phyloP scores from a whole-genome alignment of 2,329 filamentous ascomycete genomes.

The Trichophyton mentagrophytes region DNA sequence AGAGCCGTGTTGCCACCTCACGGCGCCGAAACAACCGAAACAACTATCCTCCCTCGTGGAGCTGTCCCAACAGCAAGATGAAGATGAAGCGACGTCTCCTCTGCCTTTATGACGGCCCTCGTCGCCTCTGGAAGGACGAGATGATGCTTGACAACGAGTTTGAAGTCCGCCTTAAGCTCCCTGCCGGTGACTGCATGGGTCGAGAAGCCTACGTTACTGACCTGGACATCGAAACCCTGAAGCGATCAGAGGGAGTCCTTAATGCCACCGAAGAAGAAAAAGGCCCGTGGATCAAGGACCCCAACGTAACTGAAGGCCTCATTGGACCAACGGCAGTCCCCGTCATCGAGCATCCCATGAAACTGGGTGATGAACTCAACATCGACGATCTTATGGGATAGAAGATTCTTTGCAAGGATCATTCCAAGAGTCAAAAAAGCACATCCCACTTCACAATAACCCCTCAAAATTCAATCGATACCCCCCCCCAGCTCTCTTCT shows the following conservation, averaged over 20 bases:
- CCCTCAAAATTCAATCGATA: not conserved
- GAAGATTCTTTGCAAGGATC: constrained; percentile 1
- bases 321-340: constrained; percentile 13
- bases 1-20: constrained; percentile 49
- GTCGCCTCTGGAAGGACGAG: constrained; percentile 90
- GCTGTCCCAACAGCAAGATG: constrained; percentile 84
- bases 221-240: constrained; percentile 78
- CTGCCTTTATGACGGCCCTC: constrained; percentile 77
- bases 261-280: constrained; percentile 74
- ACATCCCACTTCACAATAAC: not conserved
- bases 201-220: constrained; percentile 76
- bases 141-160: constrained; percentile 96
- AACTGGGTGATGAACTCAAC: constrained; percentile 16
- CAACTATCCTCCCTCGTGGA: constrained; percentile 90
- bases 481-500: too few species aligned
- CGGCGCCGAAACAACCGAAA: constrained; percentile 79
- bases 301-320: constrained; percentile 6
- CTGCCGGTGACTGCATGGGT: constrained; percentile 73
- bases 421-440: not conserved
- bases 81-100: constrained; percentile 96
- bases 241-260: constrained; percentile 73
- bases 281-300: constrained; percentile 54
- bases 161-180: constrained; percentile 75
- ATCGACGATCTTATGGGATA: constrained; percentile 18
- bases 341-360: constrained; percentile 8